These are phyloP conservation scores for Aeschynomene evenia DNA, from an alignment of 306 rosid species.

Conservation along the genomic window DNA sequence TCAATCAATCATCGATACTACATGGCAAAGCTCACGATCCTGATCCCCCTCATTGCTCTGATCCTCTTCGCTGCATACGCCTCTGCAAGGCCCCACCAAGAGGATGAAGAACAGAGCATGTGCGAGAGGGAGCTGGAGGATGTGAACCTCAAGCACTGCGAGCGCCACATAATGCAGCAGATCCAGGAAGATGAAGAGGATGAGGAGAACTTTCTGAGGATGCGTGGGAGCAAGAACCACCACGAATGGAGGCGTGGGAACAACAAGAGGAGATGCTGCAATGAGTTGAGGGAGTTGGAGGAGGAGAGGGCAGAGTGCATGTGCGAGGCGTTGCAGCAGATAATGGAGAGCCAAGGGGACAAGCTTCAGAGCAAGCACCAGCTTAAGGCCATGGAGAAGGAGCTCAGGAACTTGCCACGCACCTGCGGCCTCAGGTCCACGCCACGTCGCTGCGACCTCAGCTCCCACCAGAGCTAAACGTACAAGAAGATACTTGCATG, in stretches of 20 bases:
- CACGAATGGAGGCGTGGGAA: neutral
- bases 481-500: too few species aligned
- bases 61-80: slow-evolving; percentile 7
- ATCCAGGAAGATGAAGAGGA: neutral
- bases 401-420: too few species aligned
- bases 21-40: slow-evolving; percentile 13
- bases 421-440: too few species aligned
- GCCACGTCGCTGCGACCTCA: too few species aligned
- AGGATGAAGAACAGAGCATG: neutral
- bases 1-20: neutral
- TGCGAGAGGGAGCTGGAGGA: slow-evolving; percentile 3
- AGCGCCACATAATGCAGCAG: neutral
- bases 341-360: neutral
- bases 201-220: neutral
- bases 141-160: slow-evolving; percentile 16
- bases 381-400: too few species aligned
- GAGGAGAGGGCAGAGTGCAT: neutral
- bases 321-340: slow-evolving; percentile 32
- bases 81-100: neutral
- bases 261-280: slow-evolving; percentile 11
- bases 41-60: neutral
- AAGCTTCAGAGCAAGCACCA: neutral
- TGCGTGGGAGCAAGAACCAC: neutral
- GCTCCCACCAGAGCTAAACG: too few species aligned
- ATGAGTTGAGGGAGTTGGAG: neutral